These are phyloP conservation scores for Diaporthe longicolla DNA, from an alignment of 2,329 filamentous ascomycete species.

Conservation along the genomic window DNA sequence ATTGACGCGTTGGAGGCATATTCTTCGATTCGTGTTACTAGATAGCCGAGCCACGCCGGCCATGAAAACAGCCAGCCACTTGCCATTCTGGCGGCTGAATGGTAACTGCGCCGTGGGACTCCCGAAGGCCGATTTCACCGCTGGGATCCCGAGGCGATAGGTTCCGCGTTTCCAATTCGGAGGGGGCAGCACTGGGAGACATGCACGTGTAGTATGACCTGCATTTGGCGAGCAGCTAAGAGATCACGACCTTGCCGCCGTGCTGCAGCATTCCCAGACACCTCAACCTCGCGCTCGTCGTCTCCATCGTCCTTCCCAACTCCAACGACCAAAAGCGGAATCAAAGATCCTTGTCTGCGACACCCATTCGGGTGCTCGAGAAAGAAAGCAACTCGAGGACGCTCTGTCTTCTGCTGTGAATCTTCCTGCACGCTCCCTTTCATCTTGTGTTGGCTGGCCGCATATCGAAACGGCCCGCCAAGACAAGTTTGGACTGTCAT, in stretches of 20 bases:
- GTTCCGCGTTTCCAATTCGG: background rate
- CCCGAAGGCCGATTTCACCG: background rate
- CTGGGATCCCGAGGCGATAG: background rate
- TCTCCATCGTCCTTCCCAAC: background rate
- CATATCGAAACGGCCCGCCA: background rate
- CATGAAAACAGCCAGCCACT: conserved; percentile 1
- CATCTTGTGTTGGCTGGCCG: conserved; percentile 17
- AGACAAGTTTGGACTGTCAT: background rate
- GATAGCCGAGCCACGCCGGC: conserved; percentile 28
- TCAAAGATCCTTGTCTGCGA: background rate
- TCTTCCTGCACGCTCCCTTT: conserved; percentile 23
- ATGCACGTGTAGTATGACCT: background rate
- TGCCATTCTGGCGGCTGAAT: conserved; percentile 21
- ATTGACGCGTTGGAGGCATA: background rate
- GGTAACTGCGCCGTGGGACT: background rate
- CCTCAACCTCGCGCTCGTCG: background rate
- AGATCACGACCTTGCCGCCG: background rate
- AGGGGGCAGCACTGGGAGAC: conserved; percentile 1
- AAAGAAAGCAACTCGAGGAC: background rate
- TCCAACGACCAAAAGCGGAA: background rate
- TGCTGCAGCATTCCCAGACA: background rate
- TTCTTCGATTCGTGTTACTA: background rate
- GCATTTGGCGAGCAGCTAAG: conserved; percentile 6
- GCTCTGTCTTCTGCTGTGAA: background rate
- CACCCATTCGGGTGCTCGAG: background rate